phyloP scores from a whole-genome alignment of 148 eudicot genomes.

The Arbutus unedo region DNA sequence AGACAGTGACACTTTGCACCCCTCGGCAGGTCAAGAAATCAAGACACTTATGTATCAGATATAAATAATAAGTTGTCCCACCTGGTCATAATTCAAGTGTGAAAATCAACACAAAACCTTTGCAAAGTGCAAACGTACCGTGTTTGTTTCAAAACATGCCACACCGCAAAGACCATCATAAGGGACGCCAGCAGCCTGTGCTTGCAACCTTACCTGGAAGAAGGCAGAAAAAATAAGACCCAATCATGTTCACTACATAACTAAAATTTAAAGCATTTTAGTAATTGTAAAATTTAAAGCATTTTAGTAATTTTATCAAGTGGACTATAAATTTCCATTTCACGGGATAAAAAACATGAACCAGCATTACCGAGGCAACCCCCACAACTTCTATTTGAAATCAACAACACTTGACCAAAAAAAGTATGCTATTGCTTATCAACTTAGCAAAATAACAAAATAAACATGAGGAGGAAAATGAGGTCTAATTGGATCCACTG shows the following conservation, averaged over 20 bases:
- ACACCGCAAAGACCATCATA: slow-evolving; percentile 40
- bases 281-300: neutral
- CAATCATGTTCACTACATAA: neutral
- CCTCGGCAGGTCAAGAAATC: neutral
- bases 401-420: neutral
- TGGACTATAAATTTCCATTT: neutral
- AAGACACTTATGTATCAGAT: neutral
- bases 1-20: neutral
- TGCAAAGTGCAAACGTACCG: slow-evolving; percentile 35
- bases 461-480: neutral
- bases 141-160: slow-evolving; percentile 44
- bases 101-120: neutral
- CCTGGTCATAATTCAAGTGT: neutral
- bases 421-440: neutral
- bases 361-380: neutral
- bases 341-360: neutral
- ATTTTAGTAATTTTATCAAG: neutral
- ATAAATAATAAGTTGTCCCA: neutral
- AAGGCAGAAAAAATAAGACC: neutral
- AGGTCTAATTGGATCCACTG: neutral
- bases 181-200: slow-evolving; percentile 89
- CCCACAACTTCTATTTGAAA: neutral
- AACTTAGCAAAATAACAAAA: neutral
- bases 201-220: slow-evolving; percentile 90
- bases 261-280: neutral